Conservation (phyloP, 2,329 filamentous ascomycete species). For the Alternaria atra region DNA sequence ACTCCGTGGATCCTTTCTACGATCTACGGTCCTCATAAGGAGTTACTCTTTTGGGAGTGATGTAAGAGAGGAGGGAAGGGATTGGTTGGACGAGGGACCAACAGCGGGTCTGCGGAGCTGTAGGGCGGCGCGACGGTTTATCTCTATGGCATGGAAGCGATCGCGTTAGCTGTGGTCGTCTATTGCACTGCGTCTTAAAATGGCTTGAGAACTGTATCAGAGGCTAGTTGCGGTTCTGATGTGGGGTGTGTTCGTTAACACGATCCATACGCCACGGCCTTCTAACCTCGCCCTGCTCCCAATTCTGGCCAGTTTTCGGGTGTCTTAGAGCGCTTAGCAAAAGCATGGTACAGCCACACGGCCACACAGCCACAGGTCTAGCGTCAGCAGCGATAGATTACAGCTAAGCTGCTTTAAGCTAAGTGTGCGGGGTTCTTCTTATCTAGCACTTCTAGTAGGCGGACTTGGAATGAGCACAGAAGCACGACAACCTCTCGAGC, state of each 20-base stretch:
- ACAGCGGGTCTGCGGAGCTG: slow-evolving; percentile 21
- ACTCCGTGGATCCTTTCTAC: too few species aligned
- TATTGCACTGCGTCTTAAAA: slow-evolving; percentile 20
- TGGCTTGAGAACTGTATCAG: slow-evolving; percentile 16
- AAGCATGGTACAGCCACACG: not conserved
- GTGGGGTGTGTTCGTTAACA: slow-evolving; percentile 17
- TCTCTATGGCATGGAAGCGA: slow-evolving; percentile 20
- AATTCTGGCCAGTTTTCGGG: slow-evolving; percentile 8
- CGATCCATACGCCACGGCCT: slow-evolving; percentile 5
- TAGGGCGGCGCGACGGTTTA: slow-evolving; percentile 15
- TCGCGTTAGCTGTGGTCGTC: slow-evolving; percentile 21
- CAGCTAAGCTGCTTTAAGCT: too few species aligned
- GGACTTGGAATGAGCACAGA: too few species aligned
- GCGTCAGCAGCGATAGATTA: too few species aligned
- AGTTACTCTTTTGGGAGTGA: too few species aligned
- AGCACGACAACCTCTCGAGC: too few species aligned
- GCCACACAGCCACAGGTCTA: too few species aligned
- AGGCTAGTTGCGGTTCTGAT: slow-evolving; percentile 14
- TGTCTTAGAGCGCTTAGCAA: slow-evolving; percentile 11
- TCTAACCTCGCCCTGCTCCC: not conserved
- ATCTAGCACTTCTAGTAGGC: too few species aligned
- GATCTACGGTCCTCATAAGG: too few species aligned
- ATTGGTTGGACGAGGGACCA: slow-evolving; percentile 13
- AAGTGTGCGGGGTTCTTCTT: too few species aligned
- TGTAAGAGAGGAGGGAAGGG: too few species aligned